Base-by-base conservation (phyloP, 2,329 filamentous ascomycete species). In the Chaetomiaceae sp. region DNA sequence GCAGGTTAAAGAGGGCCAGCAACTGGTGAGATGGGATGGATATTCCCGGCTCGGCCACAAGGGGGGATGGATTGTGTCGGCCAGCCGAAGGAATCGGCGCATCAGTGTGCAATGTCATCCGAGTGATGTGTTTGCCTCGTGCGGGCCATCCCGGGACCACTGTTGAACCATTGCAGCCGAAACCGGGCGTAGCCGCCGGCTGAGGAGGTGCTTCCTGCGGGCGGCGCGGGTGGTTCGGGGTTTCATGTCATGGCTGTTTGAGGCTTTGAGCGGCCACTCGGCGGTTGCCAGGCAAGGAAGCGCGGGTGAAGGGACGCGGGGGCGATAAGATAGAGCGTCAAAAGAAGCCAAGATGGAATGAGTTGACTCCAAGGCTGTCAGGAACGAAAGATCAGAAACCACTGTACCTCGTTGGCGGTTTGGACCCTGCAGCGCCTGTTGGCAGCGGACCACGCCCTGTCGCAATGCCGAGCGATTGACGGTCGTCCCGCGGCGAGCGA, bases 401-500 rank as follows among this genome's bases (percentile, higher is more conserved):
- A 23, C n/a, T 15, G n/a, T 59, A 60, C 58, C 58, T 56, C 47
- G 49, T 33, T 29, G 27, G 38, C 44, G 29, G 43, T 23, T 22
- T 15, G 49, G 43, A 45, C 53, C 47, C 50, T 54, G 56, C 37
- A 43, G 22, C 27, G 15, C 20, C n/a, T 14, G 9, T 20, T 9
- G 9, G 22, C 39, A 38, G 12, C 50, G 36, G 36, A 44, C 37
- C 14, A 57, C 42, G 42, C 57, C 47, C 14, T 53, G 37, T 12
- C 42, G 40, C 25, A 56, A n/a, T 27, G 51, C 53, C 45, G 57
- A 51, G 47, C 39, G 46, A 44, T 56, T 55, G 19, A 53, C 46
- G 27, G 53, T 52, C 45, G 53, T 45, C 45, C 51, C 55, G 51
- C 53, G 53, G 37, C 53, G 55, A 46, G 58, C 51, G 47, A 56